Percentiles rank a stretch among this genome's conserved stretches.
Conservation (phyloP, 192 early-diverging fungal genomes). For the Backusella sp. region DNA sequence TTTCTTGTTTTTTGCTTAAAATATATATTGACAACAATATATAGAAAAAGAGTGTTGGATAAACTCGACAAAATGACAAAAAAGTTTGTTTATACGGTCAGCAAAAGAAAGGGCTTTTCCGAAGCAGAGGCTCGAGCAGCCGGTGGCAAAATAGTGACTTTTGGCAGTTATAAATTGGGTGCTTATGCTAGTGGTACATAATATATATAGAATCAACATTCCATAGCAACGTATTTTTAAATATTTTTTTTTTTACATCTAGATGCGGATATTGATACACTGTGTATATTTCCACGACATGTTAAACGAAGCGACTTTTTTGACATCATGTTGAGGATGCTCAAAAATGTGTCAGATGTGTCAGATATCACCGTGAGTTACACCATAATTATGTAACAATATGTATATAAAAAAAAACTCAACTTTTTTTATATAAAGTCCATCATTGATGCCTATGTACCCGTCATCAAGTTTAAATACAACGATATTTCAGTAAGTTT, state of each 20-base stretch:
- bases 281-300: conserved; percentile 64
- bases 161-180: conserved; percentile 69
- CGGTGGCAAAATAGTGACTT: conserved; percentile 66
- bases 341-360: conserved; percentile 49
- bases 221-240: neutral
- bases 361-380: conserved; percentile 47
- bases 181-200: conserved; percentile 53
- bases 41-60: conserved; percentile 29
- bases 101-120: conserved; percentile 40
- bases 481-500: conserved; percentile 53
- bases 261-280: conserved; percentile 69
- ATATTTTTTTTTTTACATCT: neutral
- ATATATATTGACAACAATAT: conserved; percentile 32
- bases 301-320: conserved; percentile 67
- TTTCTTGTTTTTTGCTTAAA: conserved; percentile 17
- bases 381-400: neutral
- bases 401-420: neutral
- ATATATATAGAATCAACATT: neutral
- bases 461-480: conserved; percentile 66
- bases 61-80: conserved; percentile 51
- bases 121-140: conserved; percentile 48
- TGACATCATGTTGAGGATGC: conserved; percentile 48
- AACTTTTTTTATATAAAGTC: conserved; percentile 17
- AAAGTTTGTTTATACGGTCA: conserved; percentile 46
- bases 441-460: conserved; percentile 64